Conservation (phyloP, 2,329 filamentous ascomycete species). For the Ceratocystis colombiana region DNA sequence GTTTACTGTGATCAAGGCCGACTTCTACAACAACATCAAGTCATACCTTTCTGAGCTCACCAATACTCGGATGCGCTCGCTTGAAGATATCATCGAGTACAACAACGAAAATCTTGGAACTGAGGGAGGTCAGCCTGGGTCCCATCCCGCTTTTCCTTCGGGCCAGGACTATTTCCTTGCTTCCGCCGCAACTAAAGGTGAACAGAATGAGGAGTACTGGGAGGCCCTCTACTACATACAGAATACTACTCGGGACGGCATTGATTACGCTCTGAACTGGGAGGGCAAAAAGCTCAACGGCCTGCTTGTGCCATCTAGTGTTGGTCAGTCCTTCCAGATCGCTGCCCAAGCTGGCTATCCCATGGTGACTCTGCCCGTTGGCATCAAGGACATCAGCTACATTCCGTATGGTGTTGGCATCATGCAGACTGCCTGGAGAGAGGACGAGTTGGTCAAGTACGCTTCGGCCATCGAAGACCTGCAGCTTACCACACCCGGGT, state of each 20-base stretch:
- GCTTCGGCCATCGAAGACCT: slow-evolving; percentile 55
- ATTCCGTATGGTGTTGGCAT: slow-evolving; percentile 42
- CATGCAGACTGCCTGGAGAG: slow-evolving; percentile 51
- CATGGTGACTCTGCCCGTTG: slow-evolving; percentile 57
- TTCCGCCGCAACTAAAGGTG: slow-evolving; percentile 49
- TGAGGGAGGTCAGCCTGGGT: slow-evolving; percentile 53
- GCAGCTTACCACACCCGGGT: slow-evolving; percentile 35
- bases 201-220: slow-evolving; percentile 54
- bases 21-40: slow-evolving; percentile 55
- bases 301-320: slow-evolving; percentile 58
- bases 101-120: slow-evolving; percentile 53
- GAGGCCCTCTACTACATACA: slow-evolving; percentile 55
- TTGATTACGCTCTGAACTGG: slow-evolving; percentile 53
- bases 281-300: slow-evolving; percentile 41
- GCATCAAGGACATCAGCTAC: slow-evolving; percentile 38
- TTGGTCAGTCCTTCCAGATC: slow-evolving; percentile 57
- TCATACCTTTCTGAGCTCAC: slow-evolving; percentile 52
- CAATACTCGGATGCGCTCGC: slow-evolving; percentile 49
- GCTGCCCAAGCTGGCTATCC: slow-evolving; percentile 69
- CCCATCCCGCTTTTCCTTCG: slow-evolving; percentile 53
- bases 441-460: slow-evolving; percentile 48
- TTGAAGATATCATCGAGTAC: slow-evolving; percentile 57
- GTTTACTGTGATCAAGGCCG: slow-evolving; percentile 61
- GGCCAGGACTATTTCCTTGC: slow-evolving; percentile 64
- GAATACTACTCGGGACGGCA: slow-evolving; percentile 52